phyloP scores from a whole-genome alignment of 2,329 filamentous ascomycete genomes.

The Trichophyton simii region DNA sequence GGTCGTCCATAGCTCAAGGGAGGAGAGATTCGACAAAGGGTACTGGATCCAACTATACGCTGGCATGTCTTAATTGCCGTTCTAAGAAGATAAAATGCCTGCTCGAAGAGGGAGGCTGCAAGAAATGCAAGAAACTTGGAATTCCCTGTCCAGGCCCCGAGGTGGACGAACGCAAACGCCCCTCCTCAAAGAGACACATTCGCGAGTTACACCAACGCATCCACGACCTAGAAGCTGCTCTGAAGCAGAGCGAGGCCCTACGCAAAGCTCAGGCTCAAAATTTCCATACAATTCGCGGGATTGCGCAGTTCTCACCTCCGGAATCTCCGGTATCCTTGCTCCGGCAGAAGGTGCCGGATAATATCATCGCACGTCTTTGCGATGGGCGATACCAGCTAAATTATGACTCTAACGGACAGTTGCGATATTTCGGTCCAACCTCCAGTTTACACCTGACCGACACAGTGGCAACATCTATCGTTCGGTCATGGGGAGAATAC shows the following conservation, averaged over 20 bases:
- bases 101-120: slow-evolving; percentile 8
- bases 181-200: slow-evolving; percentile 12
- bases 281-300: slow-evolving; percentile 3
- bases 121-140: slow-evolving; percentile 9
- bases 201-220: slow-evolving; percentile 11
- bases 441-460: slow-evolving; percentile 8
- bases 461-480: slow-evolving; percentile 1
- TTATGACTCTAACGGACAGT: not conserved
- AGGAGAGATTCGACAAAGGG: not conserved
- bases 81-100: slow-evolving; percentile 9
- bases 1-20: not conserved
- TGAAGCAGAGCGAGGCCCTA: slow-evolving; percentile 6
- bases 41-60: not conserved
- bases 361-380: slow-evolving; percentile 6
- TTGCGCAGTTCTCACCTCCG: slow-evolving; percentile 6
- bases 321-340: slow-evolving; percentile 3
- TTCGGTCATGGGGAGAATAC: slow-evolving; percentile 6
- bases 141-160: slow-evolving; percentile 8
- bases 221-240: slow-evolving; percentile 10
- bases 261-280: not conserved
- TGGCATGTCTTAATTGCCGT: slow-evolving; percentile 9
- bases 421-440: slow-evolving; percentile 7
- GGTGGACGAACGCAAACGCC: slow-evolving; percentile 10
- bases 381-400: slow-evolving; percentile 8
- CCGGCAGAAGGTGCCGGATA: not conserved